Base-by-base conservation (phyloP, 176 grass and related monocot genomes). In the Carex cristatella region DNA sequence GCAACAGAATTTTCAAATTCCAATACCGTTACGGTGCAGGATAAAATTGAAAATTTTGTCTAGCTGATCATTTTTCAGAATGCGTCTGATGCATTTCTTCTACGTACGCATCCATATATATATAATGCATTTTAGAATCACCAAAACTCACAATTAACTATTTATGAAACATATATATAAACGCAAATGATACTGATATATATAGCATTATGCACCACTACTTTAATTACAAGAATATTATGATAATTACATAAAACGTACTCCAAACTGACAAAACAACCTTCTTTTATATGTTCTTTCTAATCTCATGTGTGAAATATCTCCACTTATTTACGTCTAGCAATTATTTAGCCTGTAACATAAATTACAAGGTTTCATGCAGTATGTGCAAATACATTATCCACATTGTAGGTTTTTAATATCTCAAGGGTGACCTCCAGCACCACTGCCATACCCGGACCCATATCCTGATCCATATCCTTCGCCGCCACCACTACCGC, bases 401-500 rank as follows among this genome's bases (percentile, higher is more conserved):
- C 4, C 6, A 44, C 67, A n/a, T 44, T 28, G 15, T 11, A 28
- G 46, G 46, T 23, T 0, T 73, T 1, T 73, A 7, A 46, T n/a
- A 54, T 77, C 38, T 83, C 61, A 83, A 18, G 32, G 80, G 23
- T 83, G 60, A 5, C 83, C 69, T 30, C 83, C 83, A 18, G 33
- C 28, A 8, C 83, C 83, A 3, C 28, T 27, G 19, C 83, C 83
- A 2, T 60, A 51, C 16, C 84, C 73, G 2, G 59, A 78, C 9
- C 83, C 84, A 55, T 60, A 40, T 0, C 38, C 38, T 4, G 38
- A 40, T 1, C 84, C 70, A 85, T 27, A 65, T 46, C 37, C 51
- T n/a, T 64, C 69, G 42, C 84, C 70, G 27, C 84, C 70, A 3
- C 69, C 83, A 5, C 84, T 57, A 85, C 37, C 53, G 11, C 53